Base-by-base conservation (phyloP, 257 asterid genomes). In the Cinchona pubescens region DNA sequence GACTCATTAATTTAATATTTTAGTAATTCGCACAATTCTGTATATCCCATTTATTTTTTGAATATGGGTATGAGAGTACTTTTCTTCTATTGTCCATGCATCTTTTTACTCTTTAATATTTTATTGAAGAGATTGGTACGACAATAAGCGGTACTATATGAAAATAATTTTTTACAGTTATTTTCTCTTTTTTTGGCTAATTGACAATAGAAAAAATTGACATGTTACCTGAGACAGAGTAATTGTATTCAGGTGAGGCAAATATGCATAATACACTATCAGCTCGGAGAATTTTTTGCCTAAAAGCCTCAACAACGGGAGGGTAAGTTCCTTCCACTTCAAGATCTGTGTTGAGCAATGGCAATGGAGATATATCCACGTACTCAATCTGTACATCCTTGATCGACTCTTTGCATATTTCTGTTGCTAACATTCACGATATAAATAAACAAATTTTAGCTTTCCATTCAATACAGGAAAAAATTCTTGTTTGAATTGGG, bases 211-310 rank as follows among this genome's bases (percentile, higher is more conserved):
- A 58, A n/a, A 27, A 9, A 21, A 58, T n/a, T 58, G 63, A 10
- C 3, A 5, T 11, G 21, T 19, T 87, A 91, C 96, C 97, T 13
- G 93, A 74, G 19, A 92, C 78, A 4, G 97, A 90, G 85, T 90
- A 92, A 78, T 90, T 92, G 79, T 88, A 86, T 84, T 92, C 97
- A 0, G 97, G 97, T 6, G 97, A 86, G 21, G 94, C 96, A 45
- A 92, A 92, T n/a, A n/a, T n/a, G n/a, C n/a, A n/a, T 51, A 92
- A 85, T 7, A 83, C 34, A 77, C 90, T 79, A 67, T 92, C 96
- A 60, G 94, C 96, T 49, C 86, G 85, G 48, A 67, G 79, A 79
- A 92, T 90, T 86, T 88, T 88, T 81, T 81, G 76, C 62, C 97
- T 83, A 59, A 92, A 92, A 53, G 87, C 86, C 86, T 92, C 97